phyloP scores from a whole-genome alignment of 805 yeast genomes.

The Metschnikowia amazonensis region DNA sequence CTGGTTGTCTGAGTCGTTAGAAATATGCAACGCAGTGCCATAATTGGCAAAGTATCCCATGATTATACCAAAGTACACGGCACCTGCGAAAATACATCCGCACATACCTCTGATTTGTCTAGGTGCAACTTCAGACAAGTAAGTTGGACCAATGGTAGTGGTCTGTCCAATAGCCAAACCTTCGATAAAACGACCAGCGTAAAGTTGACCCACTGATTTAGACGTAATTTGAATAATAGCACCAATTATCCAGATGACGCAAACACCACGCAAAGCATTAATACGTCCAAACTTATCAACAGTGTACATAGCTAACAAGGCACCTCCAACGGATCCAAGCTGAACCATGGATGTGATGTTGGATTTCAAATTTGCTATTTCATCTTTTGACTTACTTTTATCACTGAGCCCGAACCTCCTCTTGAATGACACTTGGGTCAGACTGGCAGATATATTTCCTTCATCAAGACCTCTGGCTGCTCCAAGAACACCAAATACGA shows the following conservation, averaged over 20 bases:
- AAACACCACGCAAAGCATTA: conserved; percentile 42
- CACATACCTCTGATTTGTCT: conserved; percentile 49
- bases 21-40: conserved; percentile 47
- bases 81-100: conserved; percentile 52
- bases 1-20: conserved; percentile 34
- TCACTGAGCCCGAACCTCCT: conserved; percentile 44
- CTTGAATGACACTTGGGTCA: conserved; percentile 42
- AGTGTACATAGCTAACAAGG: conserved; percentile 44
- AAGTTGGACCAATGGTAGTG: conserved; percentile 51
- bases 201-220: conserved; percentile 44
- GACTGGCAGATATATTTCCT: conserved; percentile 46
- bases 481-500: conserved; percentile 53
- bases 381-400: conserved; percentile 26
- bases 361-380: conserved; percentile 46
- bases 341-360: conserved; percentile 59
- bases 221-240: conserved; percentile 49
- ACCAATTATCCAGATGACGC: conserved; percentile 37
- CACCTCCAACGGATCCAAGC: conserved; percentile 53
- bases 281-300: conserved; percentile 52
- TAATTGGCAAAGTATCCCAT: conserved; percentile 46
- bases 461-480: conserved; percentile 58
- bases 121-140: conserved; percentile 53
- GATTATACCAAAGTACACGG: conserved; percentile 54
- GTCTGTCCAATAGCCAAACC: conserved; percentile 58
- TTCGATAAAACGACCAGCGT: conserved; percentile 53